phyloP scores from a whole-genome alignment of 495 filamentous ascomycete species.

The Trichoderma reesei region DNA sequence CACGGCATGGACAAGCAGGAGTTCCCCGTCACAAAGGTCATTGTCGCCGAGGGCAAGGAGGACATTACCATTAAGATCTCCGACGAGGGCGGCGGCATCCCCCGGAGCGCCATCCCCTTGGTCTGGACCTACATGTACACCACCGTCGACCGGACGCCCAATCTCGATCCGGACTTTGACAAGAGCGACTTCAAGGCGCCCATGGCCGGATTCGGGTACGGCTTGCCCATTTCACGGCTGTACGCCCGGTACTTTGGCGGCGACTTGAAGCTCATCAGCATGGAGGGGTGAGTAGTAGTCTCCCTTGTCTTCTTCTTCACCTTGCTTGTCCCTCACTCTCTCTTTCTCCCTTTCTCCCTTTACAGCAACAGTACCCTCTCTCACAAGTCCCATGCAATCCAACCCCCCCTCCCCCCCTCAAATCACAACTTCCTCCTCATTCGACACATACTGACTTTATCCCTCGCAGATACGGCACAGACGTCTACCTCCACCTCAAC shows the following conservation, averaged over 20 bases:
- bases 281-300: conserved; percentile 99
- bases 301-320: conserved; percentile 25
- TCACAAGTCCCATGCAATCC: too few species aligned
- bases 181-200: conserved; percentile 99
- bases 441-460: too few species aligned
- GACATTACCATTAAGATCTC: conserved; percentile 98
- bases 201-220: conserved; percentile 98
- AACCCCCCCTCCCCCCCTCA: too few species aligned
- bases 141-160: conserved; percentile 91
- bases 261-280: conserved; percentile 93
- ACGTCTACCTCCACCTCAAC: conserved; percentile 97
- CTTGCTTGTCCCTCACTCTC: not conserved
- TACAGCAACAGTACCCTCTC: too few species aligned
- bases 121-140: conserved; percentile 99
- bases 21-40: conserved; percentile 92
- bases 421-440: too few species aligned
- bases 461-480: conserved; percentile 98
- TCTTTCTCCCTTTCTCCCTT: conserved; percentile 7
- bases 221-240: conserved; percentile 81
- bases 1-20: conserved; percentile 91
- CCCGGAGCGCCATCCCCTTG: conserved; percentile 79
- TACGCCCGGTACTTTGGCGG: conserved; percentile 97
- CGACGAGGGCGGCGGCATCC: conserved; percentile 94
- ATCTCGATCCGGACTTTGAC: conserved; percentile 92
- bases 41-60: conserved; percentile 93